These are phyloP conservation scores for Suhomyces atakaporum DNA, from an alignment of 1,139 yeast genomes.

Conservation along the genomic window DNA sequence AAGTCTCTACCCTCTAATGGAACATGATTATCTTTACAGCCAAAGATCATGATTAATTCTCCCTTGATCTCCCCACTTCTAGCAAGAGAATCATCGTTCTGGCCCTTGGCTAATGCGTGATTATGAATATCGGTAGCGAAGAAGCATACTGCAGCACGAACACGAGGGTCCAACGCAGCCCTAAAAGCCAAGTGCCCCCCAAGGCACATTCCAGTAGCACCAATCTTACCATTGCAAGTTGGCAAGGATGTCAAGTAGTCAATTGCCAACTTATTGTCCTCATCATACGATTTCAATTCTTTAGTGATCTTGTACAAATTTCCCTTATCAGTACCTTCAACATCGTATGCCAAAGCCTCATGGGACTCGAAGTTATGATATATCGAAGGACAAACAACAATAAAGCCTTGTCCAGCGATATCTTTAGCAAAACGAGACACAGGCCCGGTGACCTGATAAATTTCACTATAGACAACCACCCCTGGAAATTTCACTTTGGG, in stretches of 20 bases:
- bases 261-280: constrained; percentile 64
- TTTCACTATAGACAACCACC: constrained; percentile 76
- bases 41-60: constrained; percentile 70
- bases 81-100: constrained; percentile 62
- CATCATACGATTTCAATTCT: constrained; percentile 73
- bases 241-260: constrained; percentile 59
- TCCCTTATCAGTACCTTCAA: constrained; percentile 74
- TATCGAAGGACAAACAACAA: constrained; percentile 75
- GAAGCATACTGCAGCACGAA: constrained; percentile 70
- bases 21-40: constrained; percentile 79
- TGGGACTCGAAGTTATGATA: constrained; percentile 72
- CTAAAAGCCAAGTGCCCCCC: constrained; percentile 85
- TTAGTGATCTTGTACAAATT: constrained; percentile 67
- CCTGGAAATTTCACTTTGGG: constrained; percentile 81
- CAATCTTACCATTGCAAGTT: constrained; percentile 73
- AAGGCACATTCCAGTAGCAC: constrained; percentile 85
- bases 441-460: constrained; percentile 80
- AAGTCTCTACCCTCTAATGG: constrained; percentile 77
- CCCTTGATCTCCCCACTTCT: constrained; percentile 57
- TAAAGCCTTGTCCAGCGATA: constrained; percentile 78
- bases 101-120: constrained; percentile 62
- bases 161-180: constrained; percentile 65
- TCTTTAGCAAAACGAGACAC: constrained; percentile 75
- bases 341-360: constrained; percentile 70
- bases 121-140: constrained; percentile 82